Percentiles rank a stretch among this genome's conserved stretches.
These are phyloP conservation scores for Aspergillus phoenicis DNA, from an alignment of 2,329 filamentous ascomycete species.

Conservation along the genomic window DNA sequence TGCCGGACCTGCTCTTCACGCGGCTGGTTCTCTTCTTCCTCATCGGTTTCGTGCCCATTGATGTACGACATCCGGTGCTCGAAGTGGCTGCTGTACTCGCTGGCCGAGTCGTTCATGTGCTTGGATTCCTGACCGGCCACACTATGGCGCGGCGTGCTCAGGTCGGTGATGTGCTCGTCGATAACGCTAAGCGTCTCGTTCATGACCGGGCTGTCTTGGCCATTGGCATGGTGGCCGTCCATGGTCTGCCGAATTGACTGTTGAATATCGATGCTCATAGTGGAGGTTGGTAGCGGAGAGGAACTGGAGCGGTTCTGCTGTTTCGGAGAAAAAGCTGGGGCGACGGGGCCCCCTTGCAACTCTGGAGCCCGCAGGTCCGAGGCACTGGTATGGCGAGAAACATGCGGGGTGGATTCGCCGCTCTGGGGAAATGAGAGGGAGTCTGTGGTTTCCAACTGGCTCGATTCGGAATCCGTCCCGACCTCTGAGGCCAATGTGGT, in stretches of 20 bases:
- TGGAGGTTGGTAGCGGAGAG: slow-evolving; percentile 38
- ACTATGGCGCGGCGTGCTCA: slow-evolving; percentile 65
- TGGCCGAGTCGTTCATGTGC: slow-evolving; percentile 75
- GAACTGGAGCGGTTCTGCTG: slow-evolving; percentile 39
- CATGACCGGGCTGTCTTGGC: slow-evolving; percentile 74
- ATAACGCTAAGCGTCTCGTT: slow-evolving; percentile 95
- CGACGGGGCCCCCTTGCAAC: slow-evolving; percentile 21
- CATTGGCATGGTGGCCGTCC: slow-evolving; percentile 50
- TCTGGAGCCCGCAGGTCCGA: slow-evolving; percentile 31
- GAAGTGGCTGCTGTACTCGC: slow-evolving; percentile 82
- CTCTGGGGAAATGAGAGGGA: slow-evolving; percentile 32
- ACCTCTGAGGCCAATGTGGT: slow-evolving; percentile 8
- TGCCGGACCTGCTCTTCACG: slow-evolving; percentile 71
- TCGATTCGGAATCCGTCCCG: slow-evolving; percentile 3
- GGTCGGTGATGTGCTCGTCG: slow-evolving; percentile 92
- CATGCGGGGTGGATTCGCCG: slow-evolving; percentile 44
- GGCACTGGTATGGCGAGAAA: slow-evolving; percentile 42
- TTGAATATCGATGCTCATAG: slow-evolving; percentile 43
- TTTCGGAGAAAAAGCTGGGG: slow-evolving; percentile 24
- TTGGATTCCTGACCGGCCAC: slow-evolving; percentile 51
- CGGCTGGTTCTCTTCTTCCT: slow-evolving; percentile 77
- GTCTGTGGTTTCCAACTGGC: slow-evolving; percentile 20
- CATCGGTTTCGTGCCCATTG: slow-evolving; percentile 90
- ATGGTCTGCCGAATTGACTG: slow-evolving; percentile 50
- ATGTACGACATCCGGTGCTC: slow-evolving; percentile 85